Conservation (phyloP, 108 stramenopile species). For the Epithemia pelagica region DNA sequence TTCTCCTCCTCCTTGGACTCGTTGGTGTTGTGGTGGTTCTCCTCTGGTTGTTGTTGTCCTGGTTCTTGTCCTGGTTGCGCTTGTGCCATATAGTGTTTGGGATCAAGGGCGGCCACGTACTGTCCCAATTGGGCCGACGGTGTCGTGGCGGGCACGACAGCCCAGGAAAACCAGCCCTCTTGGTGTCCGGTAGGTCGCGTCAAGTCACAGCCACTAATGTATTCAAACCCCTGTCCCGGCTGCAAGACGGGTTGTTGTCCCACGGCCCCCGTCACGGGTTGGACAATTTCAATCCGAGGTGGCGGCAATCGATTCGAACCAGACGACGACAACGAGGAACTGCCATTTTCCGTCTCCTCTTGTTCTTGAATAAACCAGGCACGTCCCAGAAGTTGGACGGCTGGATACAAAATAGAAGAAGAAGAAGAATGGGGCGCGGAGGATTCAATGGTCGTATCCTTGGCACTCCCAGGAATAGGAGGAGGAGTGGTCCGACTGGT, state of each 20-base stretch:
- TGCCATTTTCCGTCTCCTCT: background rate
- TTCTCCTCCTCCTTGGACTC: no score
- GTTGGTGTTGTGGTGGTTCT: no score
- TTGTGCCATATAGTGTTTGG: background rate
- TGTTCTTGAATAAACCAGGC: constrained; percentile 38
- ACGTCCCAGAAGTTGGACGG: constrained; percentile 48
- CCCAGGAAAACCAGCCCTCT: constrained; percentile 28
- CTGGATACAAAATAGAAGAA: no score
- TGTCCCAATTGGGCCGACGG: constrained; percentile 6
- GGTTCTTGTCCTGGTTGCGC: no score
- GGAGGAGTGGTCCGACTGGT: background rate
- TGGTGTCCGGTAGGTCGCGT: constrained; percentile 23
- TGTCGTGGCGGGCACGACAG: constrained; percentile 2
- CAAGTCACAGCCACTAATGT: constrained; percentile 48
- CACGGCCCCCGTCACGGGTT: constrained; percentile 49
- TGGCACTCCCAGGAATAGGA: no score
- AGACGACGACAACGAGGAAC: background rate
- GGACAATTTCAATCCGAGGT: constrained; percentile 31
- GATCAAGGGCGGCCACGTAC: constrained; percentile 1
- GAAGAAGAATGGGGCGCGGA: constrained; percentile 1
- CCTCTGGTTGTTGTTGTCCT: no score
- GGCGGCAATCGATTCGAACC: background rate
- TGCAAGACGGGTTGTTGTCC: constrained; percentile 52
- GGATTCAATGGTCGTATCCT: constrained; percentile 21
- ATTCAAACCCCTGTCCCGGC: constrained; percentile 46